Evolutionary conservation across 148 eudicot species (phyloP).

Genomic region (Rhododendron simsii): DNA sequence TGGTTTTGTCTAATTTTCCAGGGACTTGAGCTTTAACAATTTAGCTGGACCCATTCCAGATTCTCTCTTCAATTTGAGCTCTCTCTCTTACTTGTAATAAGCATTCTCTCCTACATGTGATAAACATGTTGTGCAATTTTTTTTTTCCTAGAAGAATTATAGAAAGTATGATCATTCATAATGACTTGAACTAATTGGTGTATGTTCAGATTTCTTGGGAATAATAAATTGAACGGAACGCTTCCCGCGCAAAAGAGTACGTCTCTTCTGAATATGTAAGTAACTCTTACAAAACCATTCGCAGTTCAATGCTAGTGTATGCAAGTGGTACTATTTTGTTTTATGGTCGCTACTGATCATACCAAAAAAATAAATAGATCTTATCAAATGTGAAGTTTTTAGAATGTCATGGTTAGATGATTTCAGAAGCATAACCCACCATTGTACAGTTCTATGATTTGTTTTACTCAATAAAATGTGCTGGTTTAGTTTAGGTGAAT

Average conservation of each 20-base stretch:
- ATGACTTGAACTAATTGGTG: background rate
- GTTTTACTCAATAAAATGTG: background rate
- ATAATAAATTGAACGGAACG: background rate
- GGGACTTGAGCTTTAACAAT: constrained; percentile 94
- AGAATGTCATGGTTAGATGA: background rate
- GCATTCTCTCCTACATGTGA: background rate
- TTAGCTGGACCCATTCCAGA: constrained; percentile 63
- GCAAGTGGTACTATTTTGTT: background rate
- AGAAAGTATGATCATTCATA: background rate
- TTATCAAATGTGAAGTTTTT: background rate
- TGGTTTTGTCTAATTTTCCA: constrained; percentile 19
- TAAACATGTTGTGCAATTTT: background rate
- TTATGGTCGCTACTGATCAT: background rate
- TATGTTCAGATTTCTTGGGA: background rate
- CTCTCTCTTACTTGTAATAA: constrained; percentile 63
- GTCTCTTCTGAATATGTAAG: background rate
- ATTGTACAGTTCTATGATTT: background rate
- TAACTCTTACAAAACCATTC: background rate
- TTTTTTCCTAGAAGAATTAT: background rate
- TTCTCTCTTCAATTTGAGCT: constrained; percentile 48
- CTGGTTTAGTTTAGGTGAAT: background rate
- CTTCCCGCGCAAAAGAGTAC: background rate
- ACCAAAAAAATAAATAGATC: background rate
- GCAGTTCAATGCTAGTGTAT: background rate
- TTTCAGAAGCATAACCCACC: background rate